These are phyloP conservation scores for Moesziomyces sp. DNA, from an alignment of 1,284 basidiomycete species.

Conservation along the genomic window DNA sequence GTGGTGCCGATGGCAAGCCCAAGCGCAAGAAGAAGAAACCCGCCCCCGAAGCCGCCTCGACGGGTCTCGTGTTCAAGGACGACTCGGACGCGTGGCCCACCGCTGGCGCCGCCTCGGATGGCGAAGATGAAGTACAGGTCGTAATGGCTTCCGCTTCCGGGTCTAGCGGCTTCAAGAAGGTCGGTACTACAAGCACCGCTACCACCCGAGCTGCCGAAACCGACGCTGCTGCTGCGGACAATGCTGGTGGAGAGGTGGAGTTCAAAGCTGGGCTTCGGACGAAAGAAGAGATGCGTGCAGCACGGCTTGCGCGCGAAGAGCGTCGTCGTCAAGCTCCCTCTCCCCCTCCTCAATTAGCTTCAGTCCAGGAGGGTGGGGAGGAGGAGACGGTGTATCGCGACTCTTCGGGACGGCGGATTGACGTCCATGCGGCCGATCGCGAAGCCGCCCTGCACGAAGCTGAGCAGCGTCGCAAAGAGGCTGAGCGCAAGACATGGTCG, in stretches of 20 bases:
- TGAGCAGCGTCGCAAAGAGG: slow-evolving; percentile 71
- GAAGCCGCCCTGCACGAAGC: slow-evolving; percentile 75
- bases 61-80: slow-evolving; percentile 54
- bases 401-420: slow-evolving; percentile 84
- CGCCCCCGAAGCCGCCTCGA: slow-evolving; percentile 53
- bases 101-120: not conserved
- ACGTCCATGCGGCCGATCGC: slow-evolving; percentile 82
- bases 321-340: slow-evolving; percentile 6
- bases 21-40: slow-evolving; percentile 78
- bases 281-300: slow-evolving; percentile 53
- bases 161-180: slow-evolving; percentile 30
- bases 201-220: not conserved
- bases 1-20: slow-evolving; percentile 72
- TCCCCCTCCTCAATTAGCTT: not conserved
- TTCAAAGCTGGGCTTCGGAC: slow-evolving; percentile 48
- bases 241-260: slow-evolving; percentile 1
- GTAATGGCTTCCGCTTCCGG: slow-evolving; percentile 6
- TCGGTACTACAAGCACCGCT: slow-evolving; percentile 1
- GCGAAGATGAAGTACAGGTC: slow-evolving; percentile 49
- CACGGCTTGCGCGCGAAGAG: slow-evolving; percentile 37
- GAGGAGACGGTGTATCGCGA: slow-evolving; percentile 93
- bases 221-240: not conserved
- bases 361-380: slow-evolving; percentile 69
- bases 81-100: slow-evolving; percentile 47
- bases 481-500: slow-evolving; percentile 93